Evolutionary conservation across 2,329 filamentous ascomycete genomes (phyloP).

Genomic region (Nigrospora osmanthi): DNA sequence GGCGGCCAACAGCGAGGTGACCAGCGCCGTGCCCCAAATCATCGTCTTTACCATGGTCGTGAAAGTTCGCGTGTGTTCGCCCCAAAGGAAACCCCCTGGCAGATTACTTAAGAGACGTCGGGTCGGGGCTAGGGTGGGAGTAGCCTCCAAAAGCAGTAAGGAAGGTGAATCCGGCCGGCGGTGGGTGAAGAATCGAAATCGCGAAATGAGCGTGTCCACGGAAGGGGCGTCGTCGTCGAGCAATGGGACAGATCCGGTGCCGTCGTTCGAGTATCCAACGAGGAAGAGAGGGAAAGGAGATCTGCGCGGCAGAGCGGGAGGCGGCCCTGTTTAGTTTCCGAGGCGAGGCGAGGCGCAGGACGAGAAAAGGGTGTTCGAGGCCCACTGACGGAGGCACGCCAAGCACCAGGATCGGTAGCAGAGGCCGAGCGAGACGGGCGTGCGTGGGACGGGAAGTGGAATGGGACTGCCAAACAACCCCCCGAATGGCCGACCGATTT

Average conservation of each 20-base stretch:
- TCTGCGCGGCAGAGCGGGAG: background rate
- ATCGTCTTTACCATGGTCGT: conserved; percentile 17
- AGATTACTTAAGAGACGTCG: too few species aligned
- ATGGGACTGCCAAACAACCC: too few species aligned
- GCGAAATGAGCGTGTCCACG: conserved; percentile 1
- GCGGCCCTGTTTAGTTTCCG: background rate
- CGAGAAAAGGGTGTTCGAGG: background rate
- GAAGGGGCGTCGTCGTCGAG: background rate
- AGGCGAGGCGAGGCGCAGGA: background rate
- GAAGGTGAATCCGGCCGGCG: background rate
- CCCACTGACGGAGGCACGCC: too few species aligned
- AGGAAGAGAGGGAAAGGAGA: background rate
- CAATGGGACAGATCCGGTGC: background rate
- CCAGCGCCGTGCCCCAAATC: conserved; percentile 25
- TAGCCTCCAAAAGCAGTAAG: background rate
- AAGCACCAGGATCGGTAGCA: too few species aligned
- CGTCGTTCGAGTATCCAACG: conserved; percentile 1
- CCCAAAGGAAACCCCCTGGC: too few species aligned
- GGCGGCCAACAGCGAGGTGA: conserved; percentile 25
- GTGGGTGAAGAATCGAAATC: conserved; percentile 1
- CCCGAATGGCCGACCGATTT: too few species aligned
- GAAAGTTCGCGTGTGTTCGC: too few species aligned
- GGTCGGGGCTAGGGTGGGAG: background rate
- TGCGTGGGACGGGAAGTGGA: too few species aligned
- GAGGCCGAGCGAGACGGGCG: too few species aligned